Conservation (phyloP, 2,329 filamentous ascomycete genomes). For the Aspergillus persii region DNA sequence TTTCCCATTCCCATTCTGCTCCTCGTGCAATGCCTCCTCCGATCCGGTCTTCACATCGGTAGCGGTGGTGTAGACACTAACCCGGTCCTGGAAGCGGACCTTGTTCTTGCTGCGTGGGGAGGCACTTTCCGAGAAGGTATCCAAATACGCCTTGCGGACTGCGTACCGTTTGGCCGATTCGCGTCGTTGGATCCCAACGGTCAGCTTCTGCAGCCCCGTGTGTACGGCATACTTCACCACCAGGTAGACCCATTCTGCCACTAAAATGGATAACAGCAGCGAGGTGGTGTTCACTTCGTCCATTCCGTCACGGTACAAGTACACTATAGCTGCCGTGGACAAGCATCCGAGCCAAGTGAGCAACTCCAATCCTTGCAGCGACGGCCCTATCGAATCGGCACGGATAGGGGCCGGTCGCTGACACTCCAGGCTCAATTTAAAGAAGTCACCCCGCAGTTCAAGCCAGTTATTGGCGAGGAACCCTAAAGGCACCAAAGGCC, state of each 20-base stretch:
- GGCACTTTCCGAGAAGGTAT: slow-evolving; percentile 5
- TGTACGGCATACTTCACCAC: slow-evolving; percentile 68
- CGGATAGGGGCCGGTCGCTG: slow-evolving; percentile 86
- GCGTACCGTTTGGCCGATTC: slow-evolving; percentile 76
- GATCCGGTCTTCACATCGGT: slow-evolving; percentile 25
- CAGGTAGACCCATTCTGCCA: slow-evolving; percentile 83
- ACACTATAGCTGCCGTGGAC: slow-evolving; percentile 82
- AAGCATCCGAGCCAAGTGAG: slow-evolving; percentile 92
- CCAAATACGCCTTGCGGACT: slow-evolving; percentile 72
- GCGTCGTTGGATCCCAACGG: slow-evolving; percentile 78
- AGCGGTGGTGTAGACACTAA: slow-evolving; percentile 29
- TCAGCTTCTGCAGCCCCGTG: slow-evolving; percentile 70
- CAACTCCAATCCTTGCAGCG: slow-evolving; percentile 80
- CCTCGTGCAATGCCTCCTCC: slow-evolving; percentile 26
- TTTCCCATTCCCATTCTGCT: slow-evolving; percentile 33
- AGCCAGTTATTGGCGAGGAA: slow-evolving; percentile 97
- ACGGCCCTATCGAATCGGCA: slow-evolving; percentile 90
- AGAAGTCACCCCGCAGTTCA: slow-evolving; percentile 85
- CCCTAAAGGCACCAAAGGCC: slow-evolving; percentile 85
- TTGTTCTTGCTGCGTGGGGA: slow-evolving; percentile 20
- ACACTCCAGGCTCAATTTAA: slow-evolving; percentile 90
- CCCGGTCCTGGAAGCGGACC: slow-evolving; percentile 35
- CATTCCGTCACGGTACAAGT: slow-evolving; percentile 72
- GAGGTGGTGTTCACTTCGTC: slow-evolving; percentile 71
- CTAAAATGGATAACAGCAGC: slow-evolving; percentile 72